Evolutionary conservation across 768 basidiomycete genomes (phyloP).

Genomic region (Hericium erinaceus): DNA sequence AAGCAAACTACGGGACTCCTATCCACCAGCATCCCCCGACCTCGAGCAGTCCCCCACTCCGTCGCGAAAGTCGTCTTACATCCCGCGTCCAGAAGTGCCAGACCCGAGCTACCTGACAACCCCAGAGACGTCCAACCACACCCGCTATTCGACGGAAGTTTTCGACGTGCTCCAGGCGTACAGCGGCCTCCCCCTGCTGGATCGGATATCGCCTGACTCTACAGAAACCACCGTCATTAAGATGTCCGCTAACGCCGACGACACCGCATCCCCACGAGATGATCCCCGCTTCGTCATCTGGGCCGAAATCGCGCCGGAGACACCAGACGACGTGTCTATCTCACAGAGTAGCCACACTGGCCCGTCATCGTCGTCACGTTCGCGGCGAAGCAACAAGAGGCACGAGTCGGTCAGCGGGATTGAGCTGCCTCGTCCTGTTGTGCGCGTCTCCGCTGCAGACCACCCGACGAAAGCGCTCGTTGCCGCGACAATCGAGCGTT

Average conservation of each 20-base stretch:
- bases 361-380: not conserved
- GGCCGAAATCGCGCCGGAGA: slow-evolving; percentile 37
- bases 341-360: not conserved
- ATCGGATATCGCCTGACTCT: slow-evolving; percentile 48
- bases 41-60: not conserved
- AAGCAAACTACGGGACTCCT: not conserved
- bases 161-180: slow-evolving; percentile 80
- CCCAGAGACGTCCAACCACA: slow-evolving; percentile 42
- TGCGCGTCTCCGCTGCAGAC: slow-evolving; percentile 18
- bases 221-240: slow-evolving; percentile 62
- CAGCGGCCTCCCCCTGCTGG: slow-evolving; percentile 64
- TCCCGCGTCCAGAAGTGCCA: slow-evolving; percentile 9
- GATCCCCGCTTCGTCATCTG: slow-evolving; percentile 91
- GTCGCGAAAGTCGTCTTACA: slow-evolving; percentile 5
- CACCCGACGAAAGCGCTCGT: slow-evolving; percentile 49
- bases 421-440: slow-evolving; percentile 5
- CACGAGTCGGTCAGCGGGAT: not conserved
- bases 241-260: slow-evolving; percentile 56
- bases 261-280: slow-evolving; percentile 66
- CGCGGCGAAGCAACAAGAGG: slow-evolving; percentile 7
- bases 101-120: slow-evolving; percentile 25
- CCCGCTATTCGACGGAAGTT: slow-evolving; percentile 63
- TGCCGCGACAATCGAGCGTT: slow-evolving; percentile 87
- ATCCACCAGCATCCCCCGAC: not conserved
- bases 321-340: slow-evolving; percentile 9